These are phyloP conservation scores for Crithidia sp. DNA, from an alignment of 208 protist species.

Conservation along the genomic window DNA sequence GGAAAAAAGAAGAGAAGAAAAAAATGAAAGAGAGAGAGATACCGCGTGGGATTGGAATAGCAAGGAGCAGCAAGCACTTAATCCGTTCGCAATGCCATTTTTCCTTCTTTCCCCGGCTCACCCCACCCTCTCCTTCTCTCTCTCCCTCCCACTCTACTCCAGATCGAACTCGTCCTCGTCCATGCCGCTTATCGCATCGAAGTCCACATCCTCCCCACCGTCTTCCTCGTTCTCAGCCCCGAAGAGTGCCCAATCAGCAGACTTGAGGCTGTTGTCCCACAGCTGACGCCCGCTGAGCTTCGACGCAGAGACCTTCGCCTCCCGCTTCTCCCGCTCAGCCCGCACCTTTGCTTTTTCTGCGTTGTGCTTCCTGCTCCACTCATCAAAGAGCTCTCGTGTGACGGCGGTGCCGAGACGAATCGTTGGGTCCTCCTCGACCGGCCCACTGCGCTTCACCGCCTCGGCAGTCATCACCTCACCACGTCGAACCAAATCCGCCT, in stretches of 20 bases:
- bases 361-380: conserved; percentile 74
- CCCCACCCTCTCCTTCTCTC: neutral
- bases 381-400: conserved; percentile 83
- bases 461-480: conserved; percentile 66
- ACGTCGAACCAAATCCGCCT: conserved; percentile 65
- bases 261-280: conserved; percentile 81
- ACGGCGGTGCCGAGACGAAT: conserved; percentile 80
- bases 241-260: conserved; percentile 86
- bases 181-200: conserved; percentile 40
- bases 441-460: conserved; percentile 32
- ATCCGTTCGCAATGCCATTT: neutral
- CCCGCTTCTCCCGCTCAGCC: conserved; percentile 51
- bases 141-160: conserved; percentile 50
- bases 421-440: conserved; percentile 61
- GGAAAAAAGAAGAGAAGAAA: no score
- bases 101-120: neutral
- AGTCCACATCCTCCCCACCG: conserved; percentile 80
- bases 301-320: conserved; percentile 39
- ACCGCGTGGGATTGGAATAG: no score
- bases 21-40: no score
- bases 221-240: conserved; percentile 45
- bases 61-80: no score
- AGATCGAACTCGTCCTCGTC: conserved; percentile 78
- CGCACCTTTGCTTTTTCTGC: conserved; percentile 53
- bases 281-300: conserved; percentile 87